phyloP scores from a whole-genome alignment of 2,329 filamentous ascomycete genomes.

The Neopestalotiopsis sp. region DNA sequence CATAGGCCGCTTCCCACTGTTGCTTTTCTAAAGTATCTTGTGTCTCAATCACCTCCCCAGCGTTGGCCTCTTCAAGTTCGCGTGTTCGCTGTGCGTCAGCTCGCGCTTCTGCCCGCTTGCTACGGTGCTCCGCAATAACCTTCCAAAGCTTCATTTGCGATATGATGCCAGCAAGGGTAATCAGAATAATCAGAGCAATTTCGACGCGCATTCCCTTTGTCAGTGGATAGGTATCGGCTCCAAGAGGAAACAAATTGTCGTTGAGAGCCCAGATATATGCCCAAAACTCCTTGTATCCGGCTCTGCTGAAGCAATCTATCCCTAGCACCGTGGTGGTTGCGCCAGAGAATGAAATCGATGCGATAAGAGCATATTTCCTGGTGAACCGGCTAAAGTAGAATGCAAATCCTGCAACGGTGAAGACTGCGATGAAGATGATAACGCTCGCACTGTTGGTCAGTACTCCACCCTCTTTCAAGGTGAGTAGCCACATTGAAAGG shows the following conservation, averaged over 20 bases:
- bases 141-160: conserved; percentile 90
- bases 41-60: conserved; percentile 71
- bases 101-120: conserved; percentile 55
- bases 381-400: conserved; percentile 82
- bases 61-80: conserved; percentile 68
- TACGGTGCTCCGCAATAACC: conserved; percentile 69
- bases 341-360: conserved; percentile 79
- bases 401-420: conserved; percentile 72
- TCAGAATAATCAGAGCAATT: conserved; percentile 76
- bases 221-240: conserved; percentile 79
- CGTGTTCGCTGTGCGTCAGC: conserved; percentile 52
- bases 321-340: conserved; percentile 81
- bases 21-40: conserved; percentile 65
- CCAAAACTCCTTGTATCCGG: conserved; percentile 97
- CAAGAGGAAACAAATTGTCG: conserved; percentile 77
- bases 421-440: conserved; percentile 75
- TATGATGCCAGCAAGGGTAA: conserved; percentile 77
- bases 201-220: conserved; percentile 89
- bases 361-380: conserved; percentile 78
- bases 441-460: conserved; percentile 67
- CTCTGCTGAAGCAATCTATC: conserved; percentile 87
- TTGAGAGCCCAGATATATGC: conserved; percentile 89
- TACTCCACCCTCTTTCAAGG: conserved; percentile 77
- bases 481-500: conserved; percentile 88
- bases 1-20: conserved; percentile 82